Conservation (phyloP, 78 protist species). For the Dictyostelium intermedium region DNA sequence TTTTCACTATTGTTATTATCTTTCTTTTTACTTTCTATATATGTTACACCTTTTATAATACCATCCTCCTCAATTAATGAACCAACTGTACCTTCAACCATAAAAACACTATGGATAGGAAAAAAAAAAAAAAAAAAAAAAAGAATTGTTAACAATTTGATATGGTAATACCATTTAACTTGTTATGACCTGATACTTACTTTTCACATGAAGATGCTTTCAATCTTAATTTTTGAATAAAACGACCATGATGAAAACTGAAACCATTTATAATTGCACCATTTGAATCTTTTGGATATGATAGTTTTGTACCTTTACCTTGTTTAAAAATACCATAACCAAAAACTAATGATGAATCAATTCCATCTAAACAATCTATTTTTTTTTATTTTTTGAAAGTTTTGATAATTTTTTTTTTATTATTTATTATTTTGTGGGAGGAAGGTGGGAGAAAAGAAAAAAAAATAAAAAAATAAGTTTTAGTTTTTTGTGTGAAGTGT, state of each 20-base stretch:
- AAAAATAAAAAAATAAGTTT: too few species aligned
- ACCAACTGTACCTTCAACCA: conserved; percentile 80
- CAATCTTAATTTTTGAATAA: conserved; percentile 81
- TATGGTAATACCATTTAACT: too few species aligned
- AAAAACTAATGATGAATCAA: conserved; percentile 68
- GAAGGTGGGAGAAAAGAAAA: too few species aligned
- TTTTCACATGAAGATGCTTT: conserved; percentile 54
- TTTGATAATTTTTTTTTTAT: too few species aligned
- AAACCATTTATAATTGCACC: conserved; percentile 51
- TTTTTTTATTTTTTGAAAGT: not conserved
- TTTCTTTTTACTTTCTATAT: not conserved
- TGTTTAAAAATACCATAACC: conserved; percentile 78
- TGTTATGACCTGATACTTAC: not conserved
- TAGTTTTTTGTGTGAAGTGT: not conserved
- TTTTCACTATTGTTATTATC: not conserved
- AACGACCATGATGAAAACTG: conserved; percentile 89
- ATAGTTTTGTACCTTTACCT: conserved; percentile 1
- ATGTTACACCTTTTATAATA: conserved; percentile 44
- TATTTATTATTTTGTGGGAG: too few species aligned
- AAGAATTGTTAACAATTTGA: too few species aligned
- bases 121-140: too few species aligned
- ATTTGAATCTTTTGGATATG: conserved; percentile 62
- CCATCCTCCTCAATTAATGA: conserved; percentile 63
- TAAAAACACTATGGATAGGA: conserved; percentile 56
- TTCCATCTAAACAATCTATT: conserved; percentile 79